phyloP scores from a whole-genome alignment of 73 alveolate genomes.

The Durusdinium trenchii region DNA sequence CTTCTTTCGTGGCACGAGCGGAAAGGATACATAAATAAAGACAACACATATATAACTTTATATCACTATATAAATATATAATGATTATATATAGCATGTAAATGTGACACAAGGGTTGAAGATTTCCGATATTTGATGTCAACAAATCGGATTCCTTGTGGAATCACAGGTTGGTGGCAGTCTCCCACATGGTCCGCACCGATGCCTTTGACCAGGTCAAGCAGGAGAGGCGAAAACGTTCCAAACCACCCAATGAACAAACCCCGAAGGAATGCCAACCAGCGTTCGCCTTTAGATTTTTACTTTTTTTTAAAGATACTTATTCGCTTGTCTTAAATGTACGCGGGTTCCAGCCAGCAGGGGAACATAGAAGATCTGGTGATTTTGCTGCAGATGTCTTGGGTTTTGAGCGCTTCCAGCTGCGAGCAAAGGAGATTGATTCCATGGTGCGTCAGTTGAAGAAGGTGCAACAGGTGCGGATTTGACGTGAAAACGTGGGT shows the following conservation, averaged over 20 bases:
- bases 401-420: not conserved
- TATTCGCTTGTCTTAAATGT: too few species aligned
- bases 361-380: too few species aligned
- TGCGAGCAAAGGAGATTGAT: conserved; percentile 10
- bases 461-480: conserved; percentile 1
- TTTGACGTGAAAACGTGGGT: too few species aligned
- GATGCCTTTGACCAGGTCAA: conserved; percentile 58
- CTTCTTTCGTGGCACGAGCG: too few species aligned
- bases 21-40: too few species aligned
- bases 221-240: conserved; percentile 51
- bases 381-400: too few species aligned
- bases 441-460: conserved; percentile 18
- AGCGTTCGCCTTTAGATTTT: not conserved
- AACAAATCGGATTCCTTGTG: too few species aligned
- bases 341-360: too few species aligned
- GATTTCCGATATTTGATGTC: not conserved
- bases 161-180: conserved; percentile 55
- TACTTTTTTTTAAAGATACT: not conserved
- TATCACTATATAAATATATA: too few species aligned
- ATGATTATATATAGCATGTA: too few species aligned
- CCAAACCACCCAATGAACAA: too few species aligned
- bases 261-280: too few species aligned
- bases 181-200: conserved; percentile 54
- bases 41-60: not conserved
- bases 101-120: not conserved